Base-by-base conservation (phyloP, 1,284 basidiomycete species). In the Inonotus hispidus region DNA sequence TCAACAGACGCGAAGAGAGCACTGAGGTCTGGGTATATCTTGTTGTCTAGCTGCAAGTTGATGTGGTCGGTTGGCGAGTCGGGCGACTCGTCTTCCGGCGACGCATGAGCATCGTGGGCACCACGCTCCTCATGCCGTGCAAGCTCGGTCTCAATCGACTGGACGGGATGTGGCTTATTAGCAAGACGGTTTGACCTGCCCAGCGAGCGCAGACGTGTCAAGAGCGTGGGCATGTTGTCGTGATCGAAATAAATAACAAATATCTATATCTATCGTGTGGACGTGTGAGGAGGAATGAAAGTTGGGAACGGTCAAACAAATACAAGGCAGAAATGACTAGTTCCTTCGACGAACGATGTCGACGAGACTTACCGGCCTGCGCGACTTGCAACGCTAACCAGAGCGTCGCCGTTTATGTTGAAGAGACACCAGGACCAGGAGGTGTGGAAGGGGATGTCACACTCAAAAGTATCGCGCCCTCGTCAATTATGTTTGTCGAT, bases 161-260 rank as follows among this genome's bases (percentile, higher is more conserved):
- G 10, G 16, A 32, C 21, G 10, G 59, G 13, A 53, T 41, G 29
- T 32, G 32, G 32, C 32, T 8, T 32, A 4, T 45, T 53, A 25
- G 39, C 41, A 53, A 41, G 32, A 19, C 38, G 27, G 10, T 53
- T 60, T 27, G 53, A 35, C 7, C n/a, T 29, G 32, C 39, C 13
- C 21, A 25, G 27, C 41, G 61, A 32, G 38, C 61, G 61, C 25
- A 59, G 32, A 59, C 57, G 61, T 27, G 56, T 23, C 47, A 62
- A 29, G 27, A 62, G 47, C 29, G 61, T 37, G 16, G 56, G 49
- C 60, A 62, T 62, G n/a, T 57, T 27, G 47, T 58, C 55, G 60
- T 53, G 45, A 58, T 27, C 29, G 35, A 38, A 49, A 59, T 59
- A 14, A 53, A 46, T 35, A 23, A 8, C 27, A 32, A 32, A 32